Evolutionary conservation across 345 rosid species (phyloP).

Genomic region (Bruguiera sexangula): DNA sequence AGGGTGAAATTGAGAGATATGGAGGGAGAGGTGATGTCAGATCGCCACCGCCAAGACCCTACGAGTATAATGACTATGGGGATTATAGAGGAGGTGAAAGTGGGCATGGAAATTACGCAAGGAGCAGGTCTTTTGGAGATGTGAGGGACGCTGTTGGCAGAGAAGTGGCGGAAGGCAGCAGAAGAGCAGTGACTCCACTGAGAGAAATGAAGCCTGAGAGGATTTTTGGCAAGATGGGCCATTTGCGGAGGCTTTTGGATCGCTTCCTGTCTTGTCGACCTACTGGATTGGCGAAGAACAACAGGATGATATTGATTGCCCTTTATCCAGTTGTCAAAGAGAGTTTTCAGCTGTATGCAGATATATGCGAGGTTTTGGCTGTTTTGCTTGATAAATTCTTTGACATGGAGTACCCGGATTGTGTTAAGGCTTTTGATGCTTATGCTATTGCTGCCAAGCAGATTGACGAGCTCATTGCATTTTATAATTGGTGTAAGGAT

Average conservation of each 20-base stretch:
- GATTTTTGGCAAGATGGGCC: conserved; percentile 78
- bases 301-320: conserved; percentile 67
- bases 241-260: conserved; percentile 78
- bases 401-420: conserved; percentile 75
- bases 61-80: conserved; percentile 53
- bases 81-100: conserved; percentile 39
- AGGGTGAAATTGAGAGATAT: conserved; percentile 39
- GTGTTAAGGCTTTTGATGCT: conserved; percentile 81
- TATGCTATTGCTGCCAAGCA: conserved; percentile 69
- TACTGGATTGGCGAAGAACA: conserved; percentile 69
- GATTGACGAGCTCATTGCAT: conserved; percentile 69
- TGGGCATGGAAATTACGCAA: conserved; percentile 37
- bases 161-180: conserved; percentile 27
- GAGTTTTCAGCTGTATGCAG: conserved; percentile 79
- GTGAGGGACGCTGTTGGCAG: conserved; percentile 51
- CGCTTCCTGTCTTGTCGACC: conserved; percentile 82
- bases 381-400: conserved; percentile 79
- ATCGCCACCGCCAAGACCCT: conserved; percentile 63
- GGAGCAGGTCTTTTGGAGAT: conserved; percentile 78
- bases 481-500: conserved; percentile 80
- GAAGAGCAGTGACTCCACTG: conserved; percentile 48
- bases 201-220: conserved; percentile 74
- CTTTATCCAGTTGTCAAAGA: conserved; percentile 73
- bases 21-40: conserved; percentile 41
- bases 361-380: conserved; percentile 74